Evolutionary conservation across 345 rosid genomes (phyloP), one percentile per base, ranked within the genome.

Genomic region (Leavenworthia alabamica): DNA sequence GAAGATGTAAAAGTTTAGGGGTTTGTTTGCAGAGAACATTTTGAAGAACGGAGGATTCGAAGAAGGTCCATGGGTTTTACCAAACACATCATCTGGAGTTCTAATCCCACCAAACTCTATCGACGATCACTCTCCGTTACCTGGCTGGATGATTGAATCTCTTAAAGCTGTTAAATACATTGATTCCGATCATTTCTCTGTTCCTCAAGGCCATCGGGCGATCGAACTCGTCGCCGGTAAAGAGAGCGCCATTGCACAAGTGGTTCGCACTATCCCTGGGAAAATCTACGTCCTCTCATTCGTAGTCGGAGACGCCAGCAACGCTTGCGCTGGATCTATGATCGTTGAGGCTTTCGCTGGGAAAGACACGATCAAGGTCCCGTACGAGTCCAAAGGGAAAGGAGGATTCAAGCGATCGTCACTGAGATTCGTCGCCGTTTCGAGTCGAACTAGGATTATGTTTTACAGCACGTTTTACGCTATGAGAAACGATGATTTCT

Each of bases 101-200:
- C 75, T 87, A 8, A 75, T 90, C 57, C 90, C 96, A 22, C 90
- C 97, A 19, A 77, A 78, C 67, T 71, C 79, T 33, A 85, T 83
- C 40, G 97, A 90, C 20, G 85, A 76, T 4, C 85, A 85, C 69
- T 81, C 87, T 10, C 89, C 97, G 1, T 71, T 87, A 22, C 90
- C 89, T 1, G 90, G 90, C 1, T 90, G 97, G 96, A 79, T 81
- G 60, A 73, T 82, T 7, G 96, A 83, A 16, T 90, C 96, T 28
- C 90, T 87, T 6, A 90, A 90, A 75, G 93, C 96, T 2, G 89
- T 90, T 2, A 87, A 87, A 57, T 90, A 83, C 84, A 75, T 90
- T 0, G 93, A 90, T 46, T 60, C 73, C 0, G 82, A 57, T 0
- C 95, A 85, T 49, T 85, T 78, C 75, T 62, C 81, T 0, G 85